Conservation (phyloP, 768 basidiomycete species). For the Mycena galericulata region DNA sequence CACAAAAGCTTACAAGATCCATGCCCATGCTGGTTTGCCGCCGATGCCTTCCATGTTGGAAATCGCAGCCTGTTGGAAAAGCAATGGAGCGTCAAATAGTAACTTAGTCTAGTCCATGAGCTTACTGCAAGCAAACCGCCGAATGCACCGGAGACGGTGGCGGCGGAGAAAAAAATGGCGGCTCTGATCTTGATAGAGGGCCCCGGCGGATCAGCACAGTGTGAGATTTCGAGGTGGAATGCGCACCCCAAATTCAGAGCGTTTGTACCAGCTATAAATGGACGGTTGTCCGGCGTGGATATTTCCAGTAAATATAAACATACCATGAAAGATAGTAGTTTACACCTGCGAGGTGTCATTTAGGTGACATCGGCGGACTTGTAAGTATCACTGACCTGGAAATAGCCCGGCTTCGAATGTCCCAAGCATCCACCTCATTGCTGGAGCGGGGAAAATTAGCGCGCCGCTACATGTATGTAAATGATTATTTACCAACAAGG, state of each 20-base stretch:
- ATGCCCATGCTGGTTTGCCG: constrained; percentile 74
- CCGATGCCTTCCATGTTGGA: constrained; percentile 79
- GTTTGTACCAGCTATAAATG: constrained; percentile 61
- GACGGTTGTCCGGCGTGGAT: not conserved
- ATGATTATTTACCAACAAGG: constrained; percentile 61
- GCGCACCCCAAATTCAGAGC: constrained; percentile 78
- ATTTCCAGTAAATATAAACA: constrained; percentile 31
- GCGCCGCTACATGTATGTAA: not conserved
- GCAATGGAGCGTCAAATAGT: not conserved
- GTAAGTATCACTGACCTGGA: constrained; percentile 54
- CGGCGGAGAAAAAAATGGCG: constrained; percentile 81
- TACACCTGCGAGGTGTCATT: constrained; percentile 75
- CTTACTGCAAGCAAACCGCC: constrained; percentile 78
- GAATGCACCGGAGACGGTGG: constrained; percentile 86
- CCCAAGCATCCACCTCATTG: constrained; percentile 79
- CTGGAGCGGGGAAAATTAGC: constrained; percentile 45
- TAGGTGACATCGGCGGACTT: constrained; percentile 73
- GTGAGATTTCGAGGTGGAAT: constrained; percentile 53
- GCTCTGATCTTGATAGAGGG: constrained; percentile 49
- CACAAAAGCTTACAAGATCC: constrained; percentile 69
- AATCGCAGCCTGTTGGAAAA: constrained; percentile 63
- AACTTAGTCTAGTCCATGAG: constrained; percentile 23
- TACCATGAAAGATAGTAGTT: constrained; percentile 82
- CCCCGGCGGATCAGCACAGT: constrained; percentile 43
- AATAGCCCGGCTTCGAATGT: constrained; percentile 80